Evolutionary conservation across 192 early-diverging fungal species (phyloP).

Genomic region (Coemansia sp.): DNA sequence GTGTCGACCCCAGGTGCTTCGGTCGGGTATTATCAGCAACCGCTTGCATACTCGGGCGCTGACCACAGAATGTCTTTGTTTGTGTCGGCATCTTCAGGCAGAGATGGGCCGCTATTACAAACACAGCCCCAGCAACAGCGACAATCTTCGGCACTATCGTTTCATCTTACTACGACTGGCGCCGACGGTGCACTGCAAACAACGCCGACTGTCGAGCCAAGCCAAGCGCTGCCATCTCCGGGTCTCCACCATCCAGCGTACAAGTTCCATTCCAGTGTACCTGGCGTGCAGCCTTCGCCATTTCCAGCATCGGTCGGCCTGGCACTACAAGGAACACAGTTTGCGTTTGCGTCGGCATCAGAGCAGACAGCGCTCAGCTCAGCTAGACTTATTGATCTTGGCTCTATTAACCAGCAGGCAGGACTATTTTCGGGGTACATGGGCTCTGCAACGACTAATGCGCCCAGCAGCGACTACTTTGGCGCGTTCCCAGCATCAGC

Average conservation of each 20-base stretch:
- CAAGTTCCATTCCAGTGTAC: background rate
- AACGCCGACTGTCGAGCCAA: slow-evolving; percentile 5
- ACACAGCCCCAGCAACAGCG: background rate
- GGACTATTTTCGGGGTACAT: slow-evolving; percentile 16
- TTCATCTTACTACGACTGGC: slow-evolving; percentile 6
- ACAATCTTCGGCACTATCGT: background rate
- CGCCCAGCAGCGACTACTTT: slow-evolving; percentile 32
- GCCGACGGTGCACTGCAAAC: slow-evolving; percentile 4
- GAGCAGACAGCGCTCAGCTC: slow-evolving; percentile 1
- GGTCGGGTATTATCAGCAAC: slow-evolving; percentile 12
- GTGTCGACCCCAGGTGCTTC: slow-evolving; percentile 8
- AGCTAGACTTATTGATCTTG: background rate
- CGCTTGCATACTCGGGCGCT: slow-evolving; percentile 4
- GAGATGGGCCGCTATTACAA: background rate
- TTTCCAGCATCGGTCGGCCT: slow-evolving; percentile 3
- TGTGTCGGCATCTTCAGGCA: slow-evolving; percentile 1
- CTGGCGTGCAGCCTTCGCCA: background rate
- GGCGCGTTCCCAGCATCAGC: slow-evolving; percentile 4
- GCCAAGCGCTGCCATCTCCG: slow-evolving; percentile 8
- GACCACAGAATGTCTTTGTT: slow-evolving; percentile 14
- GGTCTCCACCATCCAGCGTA: slow-evolving; percentile 1
- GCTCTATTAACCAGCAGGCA: background rate
- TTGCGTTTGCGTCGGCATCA: background rate
- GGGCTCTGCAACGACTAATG: slow-evolving; percentile 27
- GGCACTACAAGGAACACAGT: slow-evolving; percentile 1